These are phyloP conservation scores for Glaciozyma antarctica DNA, from an alignment of 768 basidiomycete species.

Conservation along the genomic window DNA sequence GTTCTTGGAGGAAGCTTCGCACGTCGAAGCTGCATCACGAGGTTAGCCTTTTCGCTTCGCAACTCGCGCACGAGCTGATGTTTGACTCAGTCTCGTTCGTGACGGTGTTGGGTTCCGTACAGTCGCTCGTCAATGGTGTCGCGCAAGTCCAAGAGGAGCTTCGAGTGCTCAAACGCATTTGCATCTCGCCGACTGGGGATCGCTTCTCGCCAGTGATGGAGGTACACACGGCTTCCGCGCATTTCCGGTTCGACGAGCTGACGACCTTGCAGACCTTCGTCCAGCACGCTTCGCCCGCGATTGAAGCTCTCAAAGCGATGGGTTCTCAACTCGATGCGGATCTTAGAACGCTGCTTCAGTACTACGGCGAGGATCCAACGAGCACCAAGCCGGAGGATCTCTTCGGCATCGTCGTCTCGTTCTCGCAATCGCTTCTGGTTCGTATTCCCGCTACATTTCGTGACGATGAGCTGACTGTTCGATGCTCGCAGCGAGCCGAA, in stretches of 20 bases:
- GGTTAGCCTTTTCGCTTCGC: slow-evolving; percentile 44
- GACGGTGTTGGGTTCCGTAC: slow-evolving; percentile 53
- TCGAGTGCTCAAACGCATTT: slow-evolving; percentile 39
- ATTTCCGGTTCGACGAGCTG: slow-evolving; percentile 16
- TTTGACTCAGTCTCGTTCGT: slow-evolving; percentile 59
- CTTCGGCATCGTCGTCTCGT: slow-evolving; percentile 63
- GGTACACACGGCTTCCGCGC: slow-evolving; percentile 39
- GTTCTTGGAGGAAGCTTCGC: slow-evolving; percentile 72
- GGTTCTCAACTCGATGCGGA: slow-evolving; percentile 52
- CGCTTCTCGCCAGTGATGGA: slow-evolving; percentile 62
- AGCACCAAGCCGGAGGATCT: slow-evolving; percentile 70
- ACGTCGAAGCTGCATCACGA: slow-evolving; percentile 71
- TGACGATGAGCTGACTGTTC: no score
- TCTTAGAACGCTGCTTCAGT: slow-evolving; percentile 52
- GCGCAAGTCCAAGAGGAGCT: slow-evolving; percentile 54
- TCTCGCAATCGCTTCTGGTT: slow-evolving; percentile 64
- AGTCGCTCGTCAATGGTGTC: slow-evolving; percentile 52
- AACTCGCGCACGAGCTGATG: no score
- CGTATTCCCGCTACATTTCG: slow-evolving; percentile 16
- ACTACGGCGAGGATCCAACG: slow-evolving; percentile 70
- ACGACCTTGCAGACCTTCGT: slow-evolving; percentile 48
- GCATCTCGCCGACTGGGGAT: slow-evolving; percentile 45
- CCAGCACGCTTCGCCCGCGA: slow-evolving; percentile 45
- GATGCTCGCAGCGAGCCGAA: slow-evolving; percentile 13
- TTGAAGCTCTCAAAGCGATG: slow-evolving; percentile 61